Base-by-base conservation (phyloP, 192 early-diverging fungal genomes). In the Coemansia biformis region DNA sequence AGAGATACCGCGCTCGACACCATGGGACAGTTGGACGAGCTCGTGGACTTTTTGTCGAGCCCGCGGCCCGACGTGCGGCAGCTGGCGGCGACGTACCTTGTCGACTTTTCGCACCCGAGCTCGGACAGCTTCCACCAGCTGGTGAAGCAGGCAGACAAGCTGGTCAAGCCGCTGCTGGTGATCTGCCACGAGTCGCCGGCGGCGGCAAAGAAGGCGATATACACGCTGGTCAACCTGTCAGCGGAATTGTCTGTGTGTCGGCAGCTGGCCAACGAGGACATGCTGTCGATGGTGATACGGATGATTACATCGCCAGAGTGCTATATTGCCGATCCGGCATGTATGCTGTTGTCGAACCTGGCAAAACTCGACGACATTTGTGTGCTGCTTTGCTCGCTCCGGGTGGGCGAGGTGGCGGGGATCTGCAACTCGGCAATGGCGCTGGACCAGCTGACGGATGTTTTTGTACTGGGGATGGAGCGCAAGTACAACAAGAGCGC, bases 291-390 rank as follows among this genome's bases (percentile, higher is more conserved):
- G 59, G 46, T 95, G 1, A 74, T 87, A 37, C 57, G 76, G 12
- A 51, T 83, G 39, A 86, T 93, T 36, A 78, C 84, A 35, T 75
- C 81, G 30, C 80, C 88, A 1, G 75, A 63, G 16, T 78, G 77
- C 16, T 75, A 91, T 12, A 49, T 90, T 11, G 83, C 89, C 7
- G 92, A 95, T 66, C 69, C 89, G 1, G 43, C 43, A 17, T 65
- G 85, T 49, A 96, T 96, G 94, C 76, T 96, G n/a, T 63, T 97
- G 23, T 93, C 91, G 51, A 97, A 97, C 66, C 73, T 93, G 51
- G 82, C 91, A 36, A 92, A 93, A 49, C 26, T 29, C 18, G 31
- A 15, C 14, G 71, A 90, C 12, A 43, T 90, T 11, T 83, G 88
- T 7, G 89, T 92, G 64, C 67, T 88, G 4, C 32, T 40, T 22